These are phyloP conservation scores for Atkinsonella hypoxylon DNA, from an alignment of 2,329 filamentous ascomycete species.

Conservation along the genomic window DNA sequence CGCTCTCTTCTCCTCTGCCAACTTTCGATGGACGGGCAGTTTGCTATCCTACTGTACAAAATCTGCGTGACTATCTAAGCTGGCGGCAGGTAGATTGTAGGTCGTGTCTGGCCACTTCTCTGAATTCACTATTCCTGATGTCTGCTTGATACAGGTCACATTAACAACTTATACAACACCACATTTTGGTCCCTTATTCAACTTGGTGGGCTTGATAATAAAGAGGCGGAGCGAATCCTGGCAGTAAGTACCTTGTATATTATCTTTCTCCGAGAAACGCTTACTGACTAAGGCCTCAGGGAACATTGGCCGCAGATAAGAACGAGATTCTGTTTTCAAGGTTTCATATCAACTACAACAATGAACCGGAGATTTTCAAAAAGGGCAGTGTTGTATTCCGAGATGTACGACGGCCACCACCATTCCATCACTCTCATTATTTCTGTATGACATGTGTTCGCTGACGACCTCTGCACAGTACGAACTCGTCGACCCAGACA, in stretches of 20 bases:
- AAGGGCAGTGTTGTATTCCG: constrained; percentile 88
- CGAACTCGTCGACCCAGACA: constrained; percentile 51
- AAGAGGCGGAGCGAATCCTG: constrained; percentile 70
- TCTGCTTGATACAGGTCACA: constrained; percentile 54
- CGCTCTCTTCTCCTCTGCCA: constrained; percentile 63
- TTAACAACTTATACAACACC: constrained; percentile 98
- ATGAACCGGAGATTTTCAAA: constrained; percentile 81
- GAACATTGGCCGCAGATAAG: constrained; percentile 76
- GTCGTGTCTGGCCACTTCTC: constrained; percentile 14
- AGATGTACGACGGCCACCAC: constrained; percentile 41
- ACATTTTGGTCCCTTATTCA: constrained; percentile 87
- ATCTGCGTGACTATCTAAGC: constrained; percentile 87
- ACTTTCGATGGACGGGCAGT: constrained; percentile 91
- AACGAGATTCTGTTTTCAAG: constrained; percentile 87
- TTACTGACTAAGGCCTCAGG: constrained; percentile 34
- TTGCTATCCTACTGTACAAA: constrained; percentile 70
- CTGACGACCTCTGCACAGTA: constrained; percentile 40
- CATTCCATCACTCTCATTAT: neutral
- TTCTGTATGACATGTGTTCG: neutral
- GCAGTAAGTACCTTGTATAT: constrained; percentile 36
- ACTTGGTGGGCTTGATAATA: constrained; percentile 59
- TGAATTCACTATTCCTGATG: constrained; percentile 11
- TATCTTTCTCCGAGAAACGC: neutral
- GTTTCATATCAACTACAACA: constrained; percentile 95
- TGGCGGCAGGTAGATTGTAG: constrained; percentile 95